A percentile compares a stretch with the other conserved stretches of the same genome.
Evolutionary conservation across 2,329 filamentous ascomycete genomes (phyloP).

Genomic region (Xylariaceae sp.): DNA sequence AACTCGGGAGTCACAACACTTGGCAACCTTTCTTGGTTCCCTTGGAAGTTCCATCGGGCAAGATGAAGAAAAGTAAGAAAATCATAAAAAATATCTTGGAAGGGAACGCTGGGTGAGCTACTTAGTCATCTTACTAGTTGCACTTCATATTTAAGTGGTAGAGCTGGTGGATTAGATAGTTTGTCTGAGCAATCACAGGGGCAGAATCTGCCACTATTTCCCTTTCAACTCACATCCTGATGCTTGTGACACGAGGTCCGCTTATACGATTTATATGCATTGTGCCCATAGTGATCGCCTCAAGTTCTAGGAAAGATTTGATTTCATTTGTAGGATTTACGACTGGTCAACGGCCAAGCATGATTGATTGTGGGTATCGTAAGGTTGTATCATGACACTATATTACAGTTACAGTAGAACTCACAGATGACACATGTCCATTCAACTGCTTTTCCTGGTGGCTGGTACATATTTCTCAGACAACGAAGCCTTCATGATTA

Average conservation of each 20-base stretch:
- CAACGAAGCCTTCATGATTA: constrained; percentile 35
- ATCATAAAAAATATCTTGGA: constrained; percentile 14
- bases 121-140: constrained; percentile 21
- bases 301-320: no score
- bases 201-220: constrained; percentile 15
- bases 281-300: no score
- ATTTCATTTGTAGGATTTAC: no score
- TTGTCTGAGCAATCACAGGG: constrained; percentile 23
- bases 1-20: not conserved
- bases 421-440: no score
- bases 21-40: no score
- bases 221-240: constrained; percentile 15
- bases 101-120: constrained; percentile 22
- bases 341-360: no score
- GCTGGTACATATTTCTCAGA: constrained; percentile 21
- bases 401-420: no score
- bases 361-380: constrained; percentile 2
- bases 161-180: constrained; percentile 24
- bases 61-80: constrained; percentile 3
- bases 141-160: constrained; percentile 5
- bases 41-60: not conserved
- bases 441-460: constrained; percentile 1
- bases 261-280: no score
- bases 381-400: no score
- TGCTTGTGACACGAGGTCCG: no score